Base-by-base conservation (phyloP, 2,329 filamentous ascomycete genomes). In the Ophiostoma perfectum region DNA sequence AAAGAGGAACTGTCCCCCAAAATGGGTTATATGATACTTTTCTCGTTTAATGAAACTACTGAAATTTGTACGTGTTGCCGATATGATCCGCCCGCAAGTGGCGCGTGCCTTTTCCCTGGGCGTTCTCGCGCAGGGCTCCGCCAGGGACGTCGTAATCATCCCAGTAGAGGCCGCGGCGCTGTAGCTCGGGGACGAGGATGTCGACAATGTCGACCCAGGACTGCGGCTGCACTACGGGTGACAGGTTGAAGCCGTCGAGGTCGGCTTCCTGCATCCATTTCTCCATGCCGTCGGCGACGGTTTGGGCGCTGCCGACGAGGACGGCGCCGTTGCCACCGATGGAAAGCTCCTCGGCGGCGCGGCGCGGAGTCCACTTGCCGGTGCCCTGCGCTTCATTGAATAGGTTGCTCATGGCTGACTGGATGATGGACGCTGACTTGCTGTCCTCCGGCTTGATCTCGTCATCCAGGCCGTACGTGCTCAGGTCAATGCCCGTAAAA, bases 161-260 rank as follows among this genome's bases (percentile, higher is more conserved):
- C 79, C 80, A 86, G 73, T 87, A 86, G 3, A 88, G 72, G 0
- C 87, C 87, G 16, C 88, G 78, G 36, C 78, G 76, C 65, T 81
- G 81, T 39, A 91, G 76, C 71, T 90, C 89, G 0, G 89, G 88
- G 0, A 91, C 73, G 2, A 91, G 75, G 7, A 89, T 78, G 6
- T 89, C 84, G 41, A 88, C 84, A 0, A 91, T 82, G 70, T 91
- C 88, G 67, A 87, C 82, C 74, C 90, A 91, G 0, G 62, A 66
- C 85, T 86, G 45, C 83, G 82, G 0, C 88, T 88, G 64, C 4
- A 60, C 65, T 5, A 70, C 62, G 12, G 39, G 36, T n/a, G 42
- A 52, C 8, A 75, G 82, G 74, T 92, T 92, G 77, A 92, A 92
- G 0, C 89, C 89, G 74, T 92, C 89, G 0, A 92, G 84, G 72